Evolutionary conservation across 31 red algal genomes (phyloP).

Genomic region (Bonnemaisonia californica): DNA sequence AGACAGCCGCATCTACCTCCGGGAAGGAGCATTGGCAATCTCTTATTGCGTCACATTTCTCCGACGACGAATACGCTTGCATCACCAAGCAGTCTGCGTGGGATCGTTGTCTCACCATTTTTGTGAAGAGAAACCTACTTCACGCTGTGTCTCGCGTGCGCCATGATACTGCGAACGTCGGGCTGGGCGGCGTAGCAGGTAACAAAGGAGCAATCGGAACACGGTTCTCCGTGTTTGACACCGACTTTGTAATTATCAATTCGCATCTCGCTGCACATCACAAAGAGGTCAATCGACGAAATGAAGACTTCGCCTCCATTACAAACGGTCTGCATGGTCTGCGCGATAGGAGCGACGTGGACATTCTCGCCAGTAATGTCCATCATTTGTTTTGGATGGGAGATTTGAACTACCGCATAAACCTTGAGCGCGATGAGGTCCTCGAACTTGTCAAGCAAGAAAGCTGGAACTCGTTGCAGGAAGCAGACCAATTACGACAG

Average conservation of each 20-base stretch:
- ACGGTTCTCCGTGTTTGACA: conserved; percentile 83
- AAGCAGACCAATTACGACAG: conserved; percentile 77
- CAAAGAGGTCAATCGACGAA: conserved; percentile 72
- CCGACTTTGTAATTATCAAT: conserved; percentile 75
- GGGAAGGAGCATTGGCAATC: conserved; percentile 65
- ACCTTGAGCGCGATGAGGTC: conserved; percentile 72
- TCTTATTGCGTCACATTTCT: conserved; percentile 42
- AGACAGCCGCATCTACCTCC: conserved; percentile 19
- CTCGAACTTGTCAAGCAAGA: conserved; percentile 49
- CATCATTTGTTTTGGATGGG: conserved; percentile 92
- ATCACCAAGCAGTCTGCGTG: conserved; percentile 40
- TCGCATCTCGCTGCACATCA: conserved; percentile 91
- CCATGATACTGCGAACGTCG: conserved; percentile 69
- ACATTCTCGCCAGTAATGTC: conserved; percentile 40
- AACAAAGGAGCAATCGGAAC: conserved; percentile 94
- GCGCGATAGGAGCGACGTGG: conserved; percentile 32
- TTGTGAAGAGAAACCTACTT: conserved; percentile 48
- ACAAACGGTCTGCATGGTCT: conserved; percentile 32
- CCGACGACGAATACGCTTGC: conserved; percentile 47
- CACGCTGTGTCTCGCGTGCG: conserved; percentile 53
- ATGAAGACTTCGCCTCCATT: conserved; percentile 84
- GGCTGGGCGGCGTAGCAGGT: conserved; percentile 72
- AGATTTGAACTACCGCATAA: conserved; percentile 95
- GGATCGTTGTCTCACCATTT: conserved; percentile 67
- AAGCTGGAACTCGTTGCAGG: conserved; percentile 59